Evolutionary conservation across 352 stramenopile genomes (phyloP), one percentile per base, ranked within the genome.

Genomic region (Phytophthora boehmeriae): DNA sequence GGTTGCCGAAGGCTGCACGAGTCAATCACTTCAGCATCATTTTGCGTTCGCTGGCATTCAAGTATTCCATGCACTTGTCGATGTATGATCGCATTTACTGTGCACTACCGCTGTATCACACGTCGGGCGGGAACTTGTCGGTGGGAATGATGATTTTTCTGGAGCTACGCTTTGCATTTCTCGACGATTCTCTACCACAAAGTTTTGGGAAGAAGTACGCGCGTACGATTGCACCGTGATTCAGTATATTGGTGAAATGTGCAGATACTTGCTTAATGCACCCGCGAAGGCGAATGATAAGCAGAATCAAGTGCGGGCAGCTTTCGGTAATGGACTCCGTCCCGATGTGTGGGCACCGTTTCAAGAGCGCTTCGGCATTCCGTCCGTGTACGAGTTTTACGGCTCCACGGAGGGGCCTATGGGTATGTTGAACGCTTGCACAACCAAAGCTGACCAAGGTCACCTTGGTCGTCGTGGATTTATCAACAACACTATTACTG

Each of bases 161-260:
- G 89, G 86, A 3, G 77, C 78, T 0, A 93, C 88, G 13, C 54
- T 96, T 9, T 87, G 81, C n/a, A 81, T 97, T 30, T 86, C 78
- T 20, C 70, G 73, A 8, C 80, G 86, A 14, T 93, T 96, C 69
- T 95, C 85, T 14, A 84, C 77, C 14, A 75, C 67, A 16, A 75
- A 76, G 28, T 96, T 93, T 46, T 95, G 86, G 83, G 59, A 80
- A 20, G 87, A 96, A 78, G 83, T 90, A 17, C 67, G 78, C 16
- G 50, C 59, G 16, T 83, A 88, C 38, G 67, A 93, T 43, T 78
- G 63, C 50, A 97, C 90, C 1, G 67, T 96, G 22, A 66, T 95
- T 16, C 90, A 97, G 61, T 97, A 97, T 61, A 97, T 97, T 64
- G 90, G 90, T 19, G 90, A 97, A 41, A 92, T 97, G 71, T 96